Percentiles rank a stretch among this genome's conserved stretches.
Conservation (phyloP, 2,329 filamentous ascomycete genomes). For the Penicillium sumatraense region DNA sequence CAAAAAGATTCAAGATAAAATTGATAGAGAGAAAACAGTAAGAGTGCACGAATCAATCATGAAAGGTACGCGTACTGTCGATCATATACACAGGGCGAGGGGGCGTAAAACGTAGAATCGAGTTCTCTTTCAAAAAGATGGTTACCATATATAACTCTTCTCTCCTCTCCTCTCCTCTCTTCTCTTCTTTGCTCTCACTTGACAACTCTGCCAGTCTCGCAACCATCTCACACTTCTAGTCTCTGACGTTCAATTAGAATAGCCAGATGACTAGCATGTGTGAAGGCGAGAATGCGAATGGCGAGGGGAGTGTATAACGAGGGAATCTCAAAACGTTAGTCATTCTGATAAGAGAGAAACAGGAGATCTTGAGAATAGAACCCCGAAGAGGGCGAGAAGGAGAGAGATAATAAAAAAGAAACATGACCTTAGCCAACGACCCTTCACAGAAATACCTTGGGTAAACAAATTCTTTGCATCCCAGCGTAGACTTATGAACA, state of each 20-base stretch:
- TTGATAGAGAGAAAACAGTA: constrained; percentile 3
- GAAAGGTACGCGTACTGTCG: constrained; percentile 4
- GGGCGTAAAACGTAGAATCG: neutral
- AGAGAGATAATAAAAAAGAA: too few relatives aligned
- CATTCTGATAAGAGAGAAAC: neutral
- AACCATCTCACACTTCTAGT: neutral
- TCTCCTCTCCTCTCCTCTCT: neutral
- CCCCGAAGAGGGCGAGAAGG: neutral
- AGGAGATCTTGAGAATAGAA: neutral
- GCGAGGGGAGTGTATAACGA: neutral
- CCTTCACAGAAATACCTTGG: neutral
- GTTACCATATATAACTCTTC: neutral
- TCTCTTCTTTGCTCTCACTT: too few relatives aligned
- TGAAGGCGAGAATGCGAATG: neutral
- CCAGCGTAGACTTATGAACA: constrained; percentile 23
- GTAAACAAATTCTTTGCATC: constrained; percentile 14
- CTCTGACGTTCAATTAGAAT: too few relatives aligned
- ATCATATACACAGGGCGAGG: constrained; percentile 9
- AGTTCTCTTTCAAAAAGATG: neutral
- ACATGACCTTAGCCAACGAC: too few relatives aligned
- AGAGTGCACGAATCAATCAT: too few relatives aligned
- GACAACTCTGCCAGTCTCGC: too few relatives aligned
- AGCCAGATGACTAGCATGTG: neutral
- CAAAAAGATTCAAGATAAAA: constrained; percentile 5
- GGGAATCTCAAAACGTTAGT: neutral